Evolutionary conservation across 306 rosid genomes (phyloP).

Genomic region (Casuarina glauca): DNA sequence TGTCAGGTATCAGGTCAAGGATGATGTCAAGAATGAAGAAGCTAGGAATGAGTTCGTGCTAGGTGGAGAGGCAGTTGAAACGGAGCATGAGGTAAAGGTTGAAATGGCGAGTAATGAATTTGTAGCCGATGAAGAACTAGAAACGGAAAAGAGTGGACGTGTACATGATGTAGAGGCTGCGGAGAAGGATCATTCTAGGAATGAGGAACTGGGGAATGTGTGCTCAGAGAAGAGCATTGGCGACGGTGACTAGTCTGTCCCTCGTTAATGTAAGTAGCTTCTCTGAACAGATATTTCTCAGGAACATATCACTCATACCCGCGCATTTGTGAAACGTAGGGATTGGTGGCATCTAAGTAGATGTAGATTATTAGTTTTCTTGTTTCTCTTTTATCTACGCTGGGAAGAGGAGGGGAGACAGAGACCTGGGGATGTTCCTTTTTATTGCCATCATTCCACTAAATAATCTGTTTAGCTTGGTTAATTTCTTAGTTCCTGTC

Average conservation of each 20-base stretch:
- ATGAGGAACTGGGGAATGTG: conserved; percentile 35
- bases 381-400: background rate
- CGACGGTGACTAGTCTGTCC: conserved; percentile 38
- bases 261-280: conserved; percentile 39
- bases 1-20: conserved; percentile 29
- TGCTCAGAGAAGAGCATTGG: conserved; percentile 46
- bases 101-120: conserved; percentile 1
- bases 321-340: conserved; percentile 10
- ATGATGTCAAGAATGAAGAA: conserved; percentile 20
- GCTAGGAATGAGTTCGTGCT: conserved; percentile 22
- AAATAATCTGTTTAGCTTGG: conserved; percentile 25
- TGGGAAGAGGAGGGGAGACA: conserved; percentile 17
- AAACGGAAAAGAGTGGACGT: conserved; percentile 22
- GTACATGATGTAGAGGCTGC: conserved; percentile 17
- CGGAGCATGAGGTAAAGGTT: conserved; percentile 7
- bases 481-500: conserved; percentile 1
- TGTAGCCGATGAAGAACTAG: conserved; percentile 20
- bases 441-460: background rate
- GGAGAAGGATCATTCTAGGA: conserved; percentile 38
- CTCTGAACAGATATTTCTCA: conserved; percentile 26
- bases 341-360: conserved; percentile 29
- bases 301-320: conserved; percentile 5
- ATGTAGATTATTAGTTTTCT: conserved; percentile 11
- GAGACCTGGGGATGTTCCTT: conserved; percentile 26
- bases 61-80: conserved; percentile 5